Evolutionary conservation across 1,284 basidiomycete genomes (phyloP), one percentile per base, ranked within the genome.

Genomic region (Ceratobasidium sp.): DNA sequence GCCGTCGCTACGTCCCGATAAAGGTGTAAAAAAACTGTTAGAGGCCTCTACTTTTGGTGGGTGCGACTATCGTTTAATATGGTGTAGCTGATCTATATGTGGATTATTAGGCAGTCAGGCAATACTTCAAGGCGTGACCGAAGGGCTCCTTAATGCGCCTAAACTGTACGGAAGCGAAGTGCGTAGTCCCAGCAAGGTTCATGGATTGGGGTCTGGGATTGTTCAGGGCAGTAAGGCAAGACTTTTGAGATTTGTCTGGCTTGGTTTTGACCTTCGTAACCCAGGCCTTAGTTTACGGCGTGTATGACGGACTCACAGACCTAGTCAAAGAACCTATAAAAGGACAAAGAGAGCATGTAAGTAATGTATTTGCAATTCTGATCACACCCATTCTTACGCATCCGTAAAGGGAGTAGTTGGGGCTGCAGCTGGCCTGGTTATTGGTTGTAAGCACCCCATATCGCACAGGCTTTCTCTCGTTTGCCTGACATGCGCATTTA

Each of bases 251-350:
- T 89, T 81, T 89, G 90, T 68, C 0, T 64, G 33, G 26, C 7
- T 13, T 44, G 13, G 13, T 15, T 12, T 5, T 64, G 3, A 23
- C 18, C 13, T 23, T 3, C 44, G 15, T 55, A 12, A 23, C 33
- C 20, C 33, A 84, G 83, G 80, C 84, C 85, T 4, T 77, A 86
- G 7, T 83, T 82, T 55, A 85, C 81, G 70, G 85, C 87, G 4
- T 87, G 67, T 88, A 87, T 80, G 89, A 90, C 81, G 90, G 89
- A 18, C 88, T 90, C 0, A 86, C 87, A 12, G 89, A 89, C 1
- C 83, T 90, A 2, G 86, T 89, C 18, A 86, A 83, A 20, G 89
- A 89, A 80, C 88, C 89, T 1, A 78, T 87, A 4, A 83, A 86
- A 80, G 89, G 88, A 9, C 23, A 15, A 5, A 71, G 58, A 42